phyloP scores from a whole-genome alignment of 768 basidiomycete species.

The Pilatotrama ljubarskyi region DNA sequence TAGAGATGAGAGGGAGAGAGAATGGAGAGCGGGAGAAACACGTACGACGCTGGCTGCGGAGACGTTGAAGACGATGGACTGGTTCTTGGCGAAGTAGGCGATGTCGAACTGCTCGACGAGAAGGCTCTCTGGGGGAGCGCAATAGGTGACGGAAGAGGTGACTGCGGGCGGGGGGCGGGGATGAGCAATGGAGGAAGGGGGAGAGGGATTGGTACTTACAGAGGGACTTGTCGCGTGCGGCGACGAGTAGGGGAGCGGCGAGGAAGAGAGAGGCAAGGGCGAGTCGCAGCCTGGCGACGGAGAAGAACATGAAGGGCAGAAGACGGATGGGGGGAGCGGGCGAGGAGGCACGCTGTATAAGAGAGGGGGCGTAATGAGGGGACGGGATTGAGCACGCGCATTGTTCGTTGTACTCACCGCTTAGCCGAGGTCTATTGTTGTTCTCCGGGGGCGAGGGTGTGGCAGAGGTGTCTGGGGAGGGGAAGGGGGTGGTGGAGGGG shows the following conservation, averaged over 20 bases:
- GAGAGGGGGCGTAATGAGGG: not conserved
- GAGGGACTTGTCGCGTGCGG: slow-evolving; percentile 54
- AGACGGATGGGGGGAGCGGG: not conserved
- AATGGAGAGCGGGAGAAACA: not conserved
- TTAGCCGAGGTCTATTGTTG: slow-evolving; percentile 15
- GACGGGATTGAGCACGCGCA: slow-evolving; percentile 9
- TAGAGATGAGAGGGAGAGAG: slow-evolving; percentile 17
- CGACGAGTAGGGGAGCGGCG: slow-evolving; percentile 38
- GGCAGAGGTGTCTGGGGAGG: not conserved
- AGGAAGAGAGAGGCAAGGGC: slow-evolving; percentile 39
- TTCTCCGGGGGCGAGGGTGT: slow-evolving; percentile 1
- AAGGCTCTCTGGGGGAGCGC: slow-evolving; percentile 74
- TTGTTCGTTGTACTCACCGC: slow-evolving; percentile 12
- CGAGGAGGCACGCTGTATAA: not conserved
- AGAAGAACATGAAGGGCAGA: slow-evolving; percentile 55
- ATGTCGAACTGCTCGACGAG: slow-evolving; percentile 80
- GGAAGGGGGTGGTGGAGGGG: not conserved
- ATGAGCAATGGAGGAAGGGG: slow-evolving; percentile 5
- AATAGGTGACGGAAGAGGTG: slow-evolving; percentile 88
- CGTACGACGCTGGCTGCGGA: slow-evolving; percentile 80
- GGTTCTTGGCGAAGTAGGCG: slow-evolving; percentile 65
- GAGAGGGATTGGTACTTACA: slow-evolving; percentile 47
- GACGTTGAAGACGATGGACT: slow-evolving; percentile 81
- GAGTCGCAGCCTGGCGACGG: slow-evolving; percentile 79
- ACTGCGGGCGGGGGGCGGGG: slow-evolving; percentile 41